A percentile compares a stretch with the other conserved stretches of the same genome.
These are phyloP conservation scores for Solanum chilense DNA, from an alignment of 257 asterid genomes.

Conservation along the genomic window DNA sequence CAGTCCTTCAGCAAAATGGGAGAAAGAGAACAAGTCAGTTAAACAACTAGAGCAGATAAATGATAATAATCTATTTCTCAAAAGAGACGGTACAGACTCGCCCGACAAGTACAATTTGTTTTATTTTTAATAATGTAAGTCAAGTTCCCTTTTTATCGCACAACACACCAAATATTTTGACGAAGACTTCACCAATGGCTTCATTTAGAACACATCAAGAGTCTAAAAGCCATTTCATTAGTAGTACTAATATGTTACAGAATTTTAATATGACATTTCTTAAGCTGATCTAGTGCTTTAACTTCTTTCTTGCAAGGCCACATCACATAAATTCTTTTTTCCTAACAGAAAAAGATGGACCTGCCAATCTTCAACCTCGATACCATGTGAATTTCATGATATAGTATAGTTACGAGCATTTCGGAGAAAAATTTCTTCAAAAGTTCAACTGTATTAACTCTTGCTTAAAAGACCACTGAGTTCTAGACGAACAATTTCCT, in stretches of 20 bases:
- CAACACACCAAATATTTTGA: background rate
- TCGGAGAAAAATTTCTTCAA: background rate
- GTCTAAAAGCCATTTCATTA: background rate
- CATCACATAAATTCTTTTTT: background rate
- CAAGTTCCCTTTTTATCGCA: background rate
- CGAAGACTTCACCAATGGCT: background rate
- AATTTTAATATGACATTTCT: background rate
- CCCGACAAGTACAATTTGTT: background rate
- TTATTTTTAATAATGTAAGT: background rate
- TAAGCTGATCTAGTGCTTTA: background rate
- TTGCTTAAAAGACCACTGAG: background rate
- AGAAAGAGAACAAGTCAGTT: background rate
- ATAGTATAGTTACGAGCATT: background rate
- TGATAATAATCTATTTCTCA: too few species aligned
- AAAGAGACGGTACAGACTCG: background rate
- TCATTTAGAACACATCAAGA: background rate
- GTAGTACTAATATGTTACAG: background rate
- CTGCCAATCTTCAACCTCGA: background rate
- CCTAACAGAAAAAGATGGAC: background rate
- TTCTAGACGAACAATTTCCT: background rate
- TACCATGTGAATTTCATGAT: background rate
- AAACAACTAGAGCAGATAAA: too few species aligned
- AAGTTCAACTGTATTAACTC: background rate
- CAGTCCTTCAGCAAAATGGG: constrained; percentile 23
- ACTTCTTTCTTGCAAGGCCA: background rate